Evolutionary conservation across 768 basidiomycete genomes (phyloP), one percentile per base, ranked within the genome.

Genomic region (Russula sp.): DNA sequence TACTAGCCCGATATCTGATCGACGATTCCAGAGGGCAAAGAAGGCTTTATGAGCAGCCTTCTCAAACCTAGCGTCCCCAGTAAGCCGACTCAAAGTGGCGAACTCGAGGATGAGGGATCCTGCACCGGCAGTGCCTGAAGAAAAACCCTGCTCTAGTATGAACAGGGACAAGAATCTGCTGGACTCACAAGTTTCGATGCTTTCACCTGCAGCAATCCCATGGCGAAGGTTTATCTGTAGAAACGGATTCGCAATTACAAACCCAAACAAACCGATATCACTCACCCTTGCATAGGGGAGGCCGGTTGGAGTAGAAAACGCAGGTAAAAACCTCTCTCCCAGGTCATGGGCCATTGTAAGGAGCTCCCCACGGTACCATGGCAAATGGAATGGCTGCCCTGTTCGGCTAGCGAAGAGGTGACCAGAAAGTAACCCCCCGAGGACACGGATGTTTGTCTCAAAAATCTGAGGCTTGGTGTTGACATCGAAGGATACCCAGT

Each of bases 391-490:
- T 20, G 84, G 82, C 41, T 86, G 84, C 2, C 75, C 81, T 2
- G 78, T 74, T 53, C 83, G 77, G 62, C 78, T 84, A n/a, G 91
- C 90, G 70, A 86, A 89, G 55, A 87, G 83, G 68, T 94, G 93
- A 29, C 84, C 93, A 7, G 90, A 92, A 14, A 94, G 72, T 41
- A 99, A 80, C 5, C 93, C 93, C 3, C 97, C 97, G 9, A 99
- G 77, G 7, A 94, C 92, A 32, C 95, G 85, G 58, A 98, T 98
- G 1, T 92, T 98, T 10, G 90, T 91, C 76, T 99, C 96, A 69
- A 99, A 99, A 5, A 98, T 88, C 79, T 99, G 96, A n/a, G 97
- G 93, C 73, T 86, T 92, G 45, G 92, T 93, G 73, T 98, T 87
- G 60, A 93, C 88, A 70, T 98, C 90, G 72, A 97, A 98, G 0